A percentile compares a stretch with the other conserved stretches of the same genome.
Evolutionary conservation across 306 rosid genomes (phyloP).

Genomic region (Ziziphus jujuba): DNA sequence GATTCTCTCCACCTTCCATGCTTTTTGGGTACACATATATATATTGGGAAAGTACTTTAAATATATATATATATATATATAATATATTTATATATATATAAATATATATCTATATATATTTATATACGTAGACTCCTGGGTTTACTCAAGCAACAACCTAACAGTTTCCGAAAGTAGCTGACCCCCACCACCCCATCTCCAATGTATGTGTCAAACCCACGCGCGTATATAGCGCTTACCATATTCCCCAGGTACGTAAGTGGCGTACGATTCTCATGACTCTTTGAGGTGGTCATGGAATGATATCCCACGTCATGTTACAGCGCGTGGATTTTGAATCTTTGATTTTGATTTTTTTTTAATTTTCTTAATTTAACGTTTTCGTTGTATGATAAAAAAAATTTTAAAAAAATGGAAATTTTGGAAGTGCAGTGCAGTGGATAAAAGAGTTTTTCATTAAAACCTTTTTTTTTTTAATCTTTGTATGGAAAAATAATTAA

Average conservation of each 20-base stretch:
- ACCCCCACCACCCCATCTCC: slow-evolving; percentile 10
- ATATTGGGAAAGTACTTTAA: slow-evolving; percentile 30
- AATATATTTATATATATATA: too few relatives aligned
- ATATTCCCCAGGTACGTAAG: slow-evolving; percentile 16
- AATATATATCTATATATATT: too few relatives aligned
- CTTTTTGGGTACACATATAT: slow-evolving; percentile 37
- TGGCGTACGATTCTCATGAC: neutral
- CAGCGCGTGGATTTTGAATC: neutral
- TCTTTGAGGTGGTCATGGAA: slow-evolving; percentile 1
- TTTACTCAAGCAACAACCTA: slow-evolving; percentile 36
- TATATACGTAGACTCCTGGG: slow-evolving; percentile 38
- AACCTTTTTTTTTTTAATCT: neutral
- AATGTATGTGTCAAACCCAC: slow-evolving; percentile 3
- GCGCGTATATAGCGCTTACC: slow-evolving; percentile 7
- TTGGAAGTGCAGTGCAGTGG: too few relatives aligned
- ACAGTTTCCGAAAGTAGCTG: slow-evolving; percentile 29
- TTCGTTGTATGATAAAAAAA: neutral
- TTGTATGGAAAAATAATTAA: too few relatives aligned
- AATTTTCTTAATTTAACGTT: neutral
- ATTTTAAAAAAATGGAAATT: neutral
- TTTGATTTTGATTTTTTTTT: too few relatives aligned
- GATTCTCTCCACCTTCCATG: slow-evolving; percentile 49
- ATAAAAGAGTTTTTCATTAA: neutral
- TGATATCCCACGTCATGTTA: neutral
- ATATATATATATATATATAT: too few relatives aligned